A percentile compares a stretch with the other conserved stretches of the same genome.
These are phyloP conservation scores for Colletotrichum falcatum DNA, from an alignment of 2,329 filamentous ascomycete species.

Conservation along the genomic window DNA sequence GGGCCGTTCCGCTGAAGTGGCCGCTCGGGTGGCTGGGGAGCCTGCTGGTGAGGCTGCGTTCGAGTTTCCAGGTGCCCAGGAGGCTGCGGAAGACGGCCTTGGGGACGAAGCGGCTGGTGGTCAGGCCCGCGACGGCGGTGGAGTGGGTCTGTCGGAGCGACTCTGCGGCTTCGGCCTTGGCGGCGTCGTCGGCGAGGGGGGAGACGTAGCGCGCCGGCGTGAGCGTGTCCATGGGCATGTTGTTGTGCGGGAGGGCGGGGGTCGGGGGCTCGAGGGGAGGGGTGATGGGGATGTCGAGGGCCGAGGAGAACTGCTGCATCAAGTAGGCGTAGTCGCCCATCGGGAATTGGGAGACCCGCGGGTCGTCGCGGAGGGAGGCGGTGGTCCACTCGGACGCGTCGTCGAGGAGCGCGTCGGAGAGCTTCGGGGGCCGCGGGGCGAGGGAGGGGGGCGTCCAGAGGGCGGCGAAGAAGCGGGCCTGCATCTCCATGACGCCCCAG, in stretches of 20 bases:
- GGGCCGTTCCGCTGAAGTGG: slow-evolving; percentile 72
- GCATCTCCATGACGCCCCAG: slow-evolving; percentile 91
- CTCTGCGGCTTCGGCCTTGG: slow-evolving; percentile 52
- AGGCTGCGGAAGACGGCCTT: slow-evolving; percentile 77
- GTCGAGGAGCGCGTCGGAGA: slow-evolving; percentile 55
- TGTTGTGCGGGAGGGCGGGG: slow-evolving; percentile 55
- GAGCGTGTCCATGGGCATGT: slow-evolving; percentile 63
- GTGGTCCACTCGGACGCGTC: slow-evolving; percentile 61
- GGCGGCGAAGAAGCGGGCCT: slow-evolving; percentile 75
- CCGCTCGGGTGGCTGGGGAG: slow-evolving; percentile 72
- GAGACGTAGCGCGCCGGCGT: slow-evolving; percentile 67
- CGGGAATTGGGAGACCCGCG: slow-evolving; percentile 76
- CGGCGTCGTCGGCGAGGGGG: slow-evolving; percentile 52
- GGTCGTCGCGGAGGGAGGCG: slow-evolving; percentile 63
- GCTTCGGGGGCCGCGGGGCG: slow-evolving; percentile 43
- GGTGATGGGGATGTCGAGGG: slow-evolving; percentile 64
- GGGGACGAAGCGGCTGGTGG: slow-evolving; percentile 66
- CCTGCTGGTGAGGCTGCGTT: slow-evolving; percentile 65
- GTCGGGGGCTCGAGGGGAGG: slow-evolving; percentile 49
- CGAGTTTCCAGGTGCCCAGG: slow-evolving; percentile 76
- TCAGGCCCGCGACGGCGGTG: slow-evolving; percentile 56
- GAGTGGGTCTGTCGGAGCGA: slow-evolving; percentile 61
- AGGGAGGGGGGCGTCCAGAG: slow-evolving; percentile 63
- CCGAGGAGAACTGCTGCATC: slow-evolving; percentile 76
- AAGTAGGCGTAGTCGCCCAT: slow-evolving; percentile 86